These are phyloP conservation scores for Theobroma grandiflorum DNA, from an alignment of 441 rosid species.

Conservation along the genomic window DNA sequence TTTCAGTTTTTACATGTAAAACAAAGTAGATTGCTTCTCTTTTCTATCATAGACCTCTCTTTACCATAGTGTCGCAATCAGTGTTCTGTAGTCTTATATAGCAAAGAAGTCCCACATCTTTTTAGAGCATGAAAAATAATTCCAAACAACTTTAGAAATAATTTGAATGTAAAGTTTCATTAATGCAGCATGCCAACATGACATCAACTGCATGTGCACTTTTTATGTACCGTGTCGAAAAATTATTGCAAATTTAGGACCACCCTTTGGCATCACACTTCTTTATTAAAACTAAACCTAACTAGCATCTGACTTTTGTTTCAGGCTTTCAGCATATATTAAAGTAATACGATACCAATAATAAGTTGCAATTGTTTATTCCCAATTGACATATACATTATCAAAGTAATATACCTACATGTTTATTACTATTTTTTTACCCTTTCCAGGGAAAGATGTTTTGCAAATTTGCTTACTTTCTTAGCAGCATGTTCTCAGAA, in stretches of 20 bases:
- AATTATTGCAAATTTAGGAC: not conserved
- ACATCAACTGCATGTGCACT: not conserved
- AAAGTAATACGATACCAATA: too few species aligned
- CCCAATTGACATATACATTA: not conserved
- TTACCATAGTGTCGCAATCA: too few species aligned
- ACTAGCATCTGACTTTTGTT: constrained; percentile 2
- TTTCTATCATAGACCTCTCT: too few species aligned
- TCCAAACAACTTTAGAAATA: too few species aligned
- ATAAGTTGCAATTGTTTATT: not conserved
- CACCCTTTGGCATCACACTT: constrained; percentile 11
- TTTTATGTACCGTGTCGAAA: too few species aligned
- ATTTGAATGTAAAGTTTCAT: too few species aligned
- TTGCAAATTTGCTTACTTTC: not conserved
- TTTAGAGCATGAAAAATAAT: too few species aligned
- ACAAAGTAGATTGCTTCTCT: not conserved
- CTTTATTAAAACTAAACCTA: not conserved
- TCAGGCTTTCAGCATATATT: not conserved
- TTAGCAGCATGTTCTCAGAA: not conserved
- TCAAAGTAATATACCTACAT: not conserved
- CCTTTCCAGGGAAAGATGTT: not conserved
- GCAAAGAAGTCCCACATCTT: too few species aligned
- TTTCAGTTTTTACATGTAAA: not conserved
- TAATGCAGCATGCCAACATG: too few species aligned
- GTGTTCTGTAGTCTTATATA: too few species aligned
- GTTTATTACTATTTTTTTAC: not conserved